phyloP scores from a whole-genome alignment of 2,329 filamentous ascomycete species.

The Hyphodiscus sp. region DNA sequence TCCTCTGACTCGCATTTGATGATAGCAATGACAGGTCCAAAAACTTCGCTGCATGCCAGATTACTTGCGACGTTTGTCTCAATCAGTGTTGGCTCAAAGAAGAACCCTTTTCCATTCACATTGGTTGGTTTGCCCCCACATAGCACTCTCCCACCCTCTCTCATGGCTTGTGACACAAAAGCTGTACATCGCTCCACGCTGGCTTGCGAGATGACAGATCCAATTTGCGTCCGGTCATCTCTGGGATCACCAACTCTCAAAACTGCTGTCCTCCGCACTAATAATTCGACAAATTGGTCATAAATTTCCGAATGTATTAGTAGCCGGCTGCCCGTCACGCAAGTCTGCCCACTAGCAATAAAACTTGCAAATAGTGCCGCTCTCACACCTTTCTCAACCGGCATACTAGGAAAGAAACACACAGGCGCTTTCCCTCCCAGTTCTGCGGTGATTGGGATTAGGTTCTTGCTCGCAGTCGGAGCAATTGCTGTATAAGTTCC shows the following conservation, averaged over 20 bases:
- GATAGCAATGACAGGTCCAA: conserved; percentile 82
- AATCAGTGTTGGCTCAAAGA: conserved; percentile 82
- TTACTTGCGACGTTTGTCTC: conserved; percentile 76
- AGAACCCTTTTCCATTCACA: conserved; percentile 54
- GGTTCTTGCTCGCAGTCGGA: conserved; percentile 49
- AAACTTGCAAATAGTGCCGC: conserved; percentile 39
- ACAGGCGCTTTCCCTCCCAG: conserved; percentile 62
- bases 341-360: conserved; percentile 49
- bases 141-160: conserved; percentile 35
- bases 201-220: conserved; percentile 58
- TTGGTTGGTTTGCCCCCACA: conserved; percentile 44
- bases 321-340: conserved; percentile 47
- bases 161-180: conserved; percentile 26
- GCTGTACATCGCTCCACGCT: conserved; percentile 46
- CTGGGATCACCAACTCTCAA: conserved; percentile 48
- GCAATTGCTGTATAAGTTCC: conserved; percentile 59
- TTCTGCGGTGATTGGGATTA: conserved; percentile 64
- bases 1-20: conserved; percentile 82
- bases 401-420: conserved; percentile 56
- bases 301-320: conserved; percentile 41
- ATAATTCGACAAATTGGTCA: conserved; percentile 29
- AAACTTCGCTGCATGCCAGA: conserved; percentile 81
- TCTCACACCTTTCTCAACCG: conserved; percentile 56
- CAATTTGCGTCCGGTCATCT: conserved; percentile 48
- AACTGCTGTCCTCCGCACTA: conserved; percentile 35